phyloP scores from a whole-genome alignment of 495 filamentous ascomycete genomes.

The Cryomyces minteri region DNA sequence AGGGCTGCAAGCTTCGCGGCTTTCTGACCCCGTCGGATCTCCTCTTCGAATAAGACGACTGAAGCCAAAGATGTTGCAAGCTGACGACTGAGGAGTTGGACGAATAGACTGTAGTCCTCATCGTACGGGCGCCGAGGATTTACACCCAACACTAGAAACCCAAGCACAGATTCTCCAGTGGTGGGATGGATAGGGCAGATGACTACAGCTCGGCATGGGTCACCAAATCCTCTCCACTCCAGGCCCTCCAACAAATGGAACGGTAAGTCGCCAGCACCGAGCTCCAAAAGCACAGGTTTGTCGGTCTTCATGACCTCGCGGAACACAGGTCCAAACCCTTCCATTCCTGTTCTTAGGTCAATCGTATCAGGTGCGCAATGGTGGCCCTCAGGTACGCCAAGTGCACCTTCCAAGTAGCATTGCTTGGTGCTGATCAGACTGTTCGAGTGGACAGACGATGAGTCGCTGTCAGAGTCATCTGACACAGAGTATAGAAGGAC shows the following conservation, averaged over 20 bases:
- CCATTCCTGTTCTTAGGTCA: conserved; percentile 38
- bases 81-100: conserved; percentile 49
- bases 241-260: conserved; percentile 37
- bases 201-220: conserved; percentile 43
- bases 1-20: conserved; percentile 46
- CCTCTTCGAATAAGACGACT: conserved; percentile 54
- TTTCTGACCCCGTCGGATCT: conserved; percentile 45
- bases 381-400: conserved; percentile 45
- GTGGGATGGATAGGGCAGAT: conserved; percentile 54
- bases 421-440: conserved; percentile 32
- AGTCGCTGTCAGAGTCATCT: conserved; percentile 40
- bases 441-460: conserved; percentile 40
- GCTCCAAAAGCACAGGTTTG: conserved; percentile 36
- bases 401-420: conserved; percentile 37
- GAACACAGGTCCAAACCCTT: conserved; percentile 47
- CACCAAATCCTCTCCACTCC: conserved; percentile 43
- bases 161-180: conserved; percentile 38
- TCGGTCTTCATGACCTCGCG: conserved; percentile 44
- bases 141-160: conserved; percentile 49
- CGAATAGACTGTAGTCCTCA: conserved; percentile 49
- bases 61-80: conserved; percentile 53
- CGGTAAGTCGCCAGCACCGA: conserved; percentile 38
- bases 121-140: conserved; percentile 54
- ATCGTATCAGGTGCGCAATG: conserved; percentile 30
- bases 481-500: conserved; percentile 42